These are phyloP conservation scores for Tagetes patula DNA, from an alignment of 129 eudicot species.

Conservation along the genomic window DNA sequence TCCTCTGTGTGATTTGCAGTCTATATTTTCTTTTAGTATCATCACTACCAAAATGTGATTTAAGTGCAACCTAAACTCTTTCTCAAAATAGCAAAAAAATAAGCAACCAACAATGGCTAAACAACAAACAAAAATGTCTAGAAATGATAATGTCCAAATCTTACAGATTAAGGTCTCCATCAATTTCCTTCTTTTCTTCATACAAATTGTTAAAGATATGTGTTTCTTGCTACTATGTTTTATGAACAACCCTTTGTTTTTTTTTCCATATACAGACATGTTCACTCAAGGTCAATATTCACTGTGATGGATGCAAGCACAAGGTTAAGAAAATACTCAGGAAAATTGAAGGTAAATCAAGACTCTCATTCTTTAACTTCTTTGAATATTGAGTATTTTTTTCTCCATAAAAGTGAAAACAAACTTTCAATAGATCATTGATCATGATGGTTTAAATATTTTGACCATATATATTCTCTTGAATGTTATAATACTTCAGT, in stretches of 20 bases:
- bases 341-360: conserved; percentile 58
- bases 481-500: neutral
- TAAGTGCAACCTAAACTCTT: neutral
- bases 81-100: neutral
- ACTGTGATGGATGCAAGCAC: conserved; percentile 66
- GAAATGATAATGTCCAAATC: neutral
- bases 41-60: neutral
- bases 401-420: neutral
- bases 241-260: neutral
- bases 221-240: conserved; percentile 14
- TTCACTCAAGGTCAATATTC: conserved; percentile 61
- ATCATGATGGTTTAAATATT: neutral
- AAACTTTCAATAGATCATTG: conserved; percentile 5
- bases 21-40: conserved; percentile 11
- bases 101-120: neutral
- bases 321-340: conserved; percentile 73
- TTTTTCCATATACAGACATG: conserved; percentile 44
- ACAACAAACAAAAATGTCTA: conserved; percentile 6
- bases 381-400: neutral
- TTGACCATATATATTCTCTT: neutral
- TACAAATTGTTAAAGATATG: neutral
- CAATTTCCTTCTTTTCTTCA: conserved; percentile 3
- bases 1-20: neutral
- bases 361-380: neutral
- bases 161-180: conserved; percentile 34